Conservation (phyloP, 306 rosid species). For the Citrullus colocynthis region DNA sequence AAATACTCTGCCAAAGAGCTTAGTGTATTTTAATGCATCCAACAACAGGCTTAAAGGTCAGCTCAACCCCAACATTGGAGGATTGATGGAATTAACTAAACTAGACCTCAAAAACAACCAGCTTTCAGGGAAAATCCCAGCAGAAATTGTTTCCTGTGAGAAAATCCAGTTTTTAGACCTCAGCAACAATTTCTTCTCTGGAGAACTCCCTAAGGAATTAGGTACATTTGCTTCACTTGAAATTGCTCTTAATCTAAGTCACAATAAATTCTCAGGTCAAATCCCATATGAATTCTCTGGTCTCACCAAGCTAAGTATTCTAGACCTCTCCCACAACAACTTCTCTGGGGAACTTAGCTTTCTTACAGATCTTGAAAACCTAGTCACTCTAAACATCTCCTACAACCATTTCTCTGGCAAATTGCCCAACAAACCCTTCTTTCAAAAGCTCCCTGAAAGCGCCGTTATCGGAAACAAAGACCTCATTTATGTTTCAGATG, state of each 20-base stretch:
- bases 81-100: slow-evolving; percentile 56
- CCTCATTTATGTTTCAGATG: slow-evolving; percentile 32
- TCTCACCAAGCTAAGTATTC: slow-evolving; percentile 52
- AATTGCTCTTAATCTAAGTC: slow-evolving; percentile 80
- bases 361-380: slow-evolving; percentile 45
- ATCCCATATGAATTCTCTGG: slow-evolving; percentile 57
- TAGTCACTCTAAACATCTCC: slow-evolving; percentile 69
- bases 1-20: slow-evolving; percentile 52
- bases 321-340: slow-evolving; percentile 75
- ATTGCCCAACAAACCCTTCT: slow-evolving; percentile 61
- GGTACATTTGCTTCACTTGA: slow-evolving; percentile 61
- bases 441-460: slow-evolving; percentile 52
- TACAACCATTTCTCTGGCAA: slow-evolving; percentile 64
- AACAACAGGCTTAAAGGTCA: slow-evolving; percentile 57
- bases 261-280: slow-evolving; percentile 64
- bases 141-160: slow-evolving; percentile 54
- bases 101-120: slow-evolving; percentile 57
- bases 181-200: slow-evolving; percentile 60
- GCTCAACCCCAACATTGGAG: slow-evolving; percentile 40
- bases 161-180: slow-evolving; percentile 74
- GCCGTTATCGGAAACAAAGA: slow-evolving; percentile 52
- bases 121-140: slow-evolving; percentile 56
- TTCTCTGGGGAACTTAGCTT: slow-evolving; percentile 47
- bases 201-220: slow-evolving; percentile 65
- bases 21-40: slow-evolving; percentile 55